phyloP scores from a whole-genome alignment of 306 rosid species.

The Cercis canadensis region DNA sequence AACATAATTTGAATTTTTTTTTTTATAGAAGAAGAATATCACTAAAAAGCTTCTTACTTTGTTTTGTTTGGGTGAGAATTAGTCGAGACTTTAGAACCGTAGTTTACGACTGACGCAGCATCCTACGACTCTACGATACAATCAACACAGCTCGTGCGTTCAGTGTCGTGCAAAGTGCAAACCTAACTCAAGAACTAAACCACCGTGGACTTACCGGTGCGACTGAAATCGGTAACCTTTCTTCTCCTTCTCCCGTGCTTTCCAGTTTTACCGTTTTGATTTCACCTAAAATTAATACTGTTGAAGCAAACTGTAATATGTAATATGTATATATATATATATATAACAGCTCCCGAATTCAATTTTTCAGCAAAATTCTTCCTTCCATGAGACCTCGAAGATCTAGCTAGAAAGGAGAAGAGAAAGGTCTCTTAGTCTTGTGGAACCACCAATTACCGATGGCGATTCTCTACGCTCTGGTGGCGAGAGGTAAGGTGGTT shows the following conservation, averaged over 20 bases:
- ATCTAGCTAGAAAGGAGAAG: conserved; percentile 40
- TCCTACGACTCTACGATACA: too few species aligned
- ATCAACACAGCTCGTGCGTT: not conserved
- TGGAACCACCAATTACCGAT: conserved; percentile 39
- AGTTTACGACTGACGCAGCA: too few species aligned
- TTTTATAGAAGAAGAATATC: too few species aligned
- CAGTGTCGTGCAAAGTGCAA: not conserved
- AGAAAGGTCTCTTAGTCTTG: conserved; percentile 14
- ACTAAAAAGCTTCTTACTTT: too few species aligned
- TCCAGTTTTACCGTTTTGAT: not conserved
- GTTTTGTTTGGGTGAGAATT: too few species aligned
- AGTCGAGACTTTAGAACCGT: too few species aligned
- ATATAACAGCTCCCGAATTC: not conserved
- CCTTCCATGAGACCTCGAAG: conserved; percentile 38
- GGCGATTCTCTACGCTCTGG: conserved; percentile 97
- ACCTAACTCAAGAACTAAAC: not conserved
- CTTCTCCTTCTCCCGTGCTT: not conserved
- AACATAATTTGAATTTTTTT: too few species aligned
- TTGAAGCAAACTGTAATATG: not conserved
- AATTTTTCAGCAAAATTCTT: conserved; percentile 21
- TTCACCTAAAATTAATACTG: not conserved
- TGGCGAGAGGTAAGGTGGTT: conserved; percentile 90
- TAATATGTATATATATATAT: not conserved
- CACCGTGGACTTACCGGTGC: conserved; percentile 48
- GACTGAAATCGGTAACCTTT: not conserved